A percentile compares a stretch with the other conserved stretches of the same genome.
Evolutionary conservation across 179 eudicot genomes (phyloP).

Genomic region (Silene noctiflora): DNA sequence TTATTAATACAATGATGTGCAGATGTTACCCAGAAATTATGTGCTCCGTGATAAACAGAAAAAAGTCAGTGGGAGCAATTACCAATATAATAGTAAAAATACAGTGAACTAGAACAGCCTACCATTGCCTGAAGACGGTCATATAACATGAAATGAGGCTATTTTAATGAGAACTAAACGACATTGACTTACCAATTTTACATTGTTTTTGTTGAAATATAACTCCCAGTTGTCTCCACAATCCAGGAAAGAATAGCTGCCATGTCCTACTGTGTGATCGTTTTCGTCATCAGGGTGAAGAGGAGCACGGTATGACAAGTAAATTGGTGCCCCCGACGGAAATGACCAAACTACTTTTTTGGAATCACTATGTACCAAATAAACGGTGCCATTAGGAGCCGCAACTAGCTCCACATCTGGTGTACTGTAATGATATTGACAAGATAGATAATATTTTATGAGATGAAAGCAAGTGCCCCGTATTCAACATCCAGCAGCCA

Average conservation of each 20-base stretch:
- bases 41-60: background rate
- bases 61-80: background rate
- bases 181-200: slow-evolving; percentile 49
- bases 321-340: slow-evolving; percentile 64
- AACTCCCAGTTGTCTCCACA: slow-evolving; percentile 82
- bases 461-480: too few relatives aligned
- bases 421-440: slow-evolving; percentile 25
- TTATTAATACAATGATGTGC: background rate
- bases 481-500: too few relatives aligned
- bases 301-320: slow-evolving; percentile 63
- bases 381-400: slow-evolving; percentile 74
- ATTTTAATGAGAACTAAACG: background rate
- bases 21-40: background rate
- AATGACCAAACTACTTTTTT: slow-evolving; percentile 71
- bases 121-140: background rate
- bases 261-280: slow-evolving; percentile 36
- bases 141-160: background rate
- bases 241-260: slow-evolving; percentile 53
- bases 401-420: slow-evolving; percentile 42
- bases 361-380: slow-evolving; percentile 53
- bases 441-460: background rate
- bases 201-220: slow-evolving; percentile 48
- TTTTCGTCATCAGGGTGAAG: slow-evolving; percentile 35
- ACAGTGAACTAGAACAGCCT: background rate
- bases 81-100: background rate